phyloP scores from a whole-genome alignment of 805 yeast genomes.

The Candida stauntonica region DNA sequence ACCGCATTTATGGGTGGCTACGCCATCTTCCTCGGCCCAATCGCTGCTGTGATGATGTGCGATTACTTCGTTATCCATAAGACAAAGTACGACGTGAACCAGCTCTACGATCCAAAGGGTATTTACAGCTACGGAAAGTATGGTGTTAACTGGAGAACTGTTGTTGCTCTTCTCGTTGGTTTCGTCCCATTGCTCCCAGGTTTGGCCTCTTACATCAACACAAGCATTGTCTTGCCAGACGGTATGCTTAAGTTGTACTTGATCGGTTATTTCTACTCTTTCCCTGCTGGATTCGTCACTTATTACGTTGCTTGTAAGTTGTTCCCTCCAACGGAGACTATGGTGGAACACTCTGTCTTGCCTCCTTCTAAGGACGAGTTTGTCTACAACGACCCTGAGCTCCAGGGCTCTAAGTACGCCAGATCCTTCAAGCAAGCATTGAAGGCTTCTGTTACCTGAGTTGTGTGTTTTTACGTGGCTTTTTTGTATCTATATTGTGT shows the following conservation, averaged over 20 bases:
- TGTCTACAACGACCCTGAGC: constrained; percentile 2
- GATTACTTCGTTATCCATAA: constrained; percentile 15
- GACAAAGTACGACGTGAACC: constrained; percentile 7
- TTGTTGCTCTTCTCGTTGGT: constrained; percentile 11
- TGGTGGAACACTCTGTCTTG: constrained; percentile 7
- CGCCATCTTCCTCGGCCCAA: constrained; percentile 16
- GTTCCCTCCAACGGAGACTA: constrained; percentile 11
- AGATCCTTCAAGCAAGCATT: constrained; percentile 5
- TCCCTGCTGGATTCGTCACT: constrained; percentile 7
- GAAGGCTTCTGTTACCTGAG: constrained; percentile 3
- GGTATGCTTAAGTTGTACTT: constrained; percentile 11
- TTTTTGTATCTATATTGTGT: background rate
- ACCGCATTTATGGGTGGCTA: constrained; percentile 18
- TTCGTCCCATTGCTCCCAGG: constrained; percentile 17
- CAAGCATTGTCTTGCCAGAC: constrained; percentile 6
- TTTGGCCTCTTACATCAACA: constrained; percentile 14
- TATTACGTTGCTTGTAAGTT: constrained; percentile 9
- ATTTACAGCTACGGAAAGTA: constrained; percentile 12
- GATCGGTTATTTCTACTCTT: constrained; percentile 17
- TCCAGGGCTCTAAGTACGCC: constrained; percentile 2
- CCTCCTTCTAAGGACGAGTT: constrained; percentile 6
- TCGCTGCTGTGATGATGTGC: constrained; percentile 16
- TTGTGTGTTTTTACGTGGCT: background rate
- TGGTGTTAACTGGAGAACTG: constrained; percentile 16
- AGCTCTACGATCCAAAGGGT: constrained; percentile 10